Conservation (phyloP, 2,329 filamentous ascomycete genomes). For the Trichoderma gracile region DNA sequence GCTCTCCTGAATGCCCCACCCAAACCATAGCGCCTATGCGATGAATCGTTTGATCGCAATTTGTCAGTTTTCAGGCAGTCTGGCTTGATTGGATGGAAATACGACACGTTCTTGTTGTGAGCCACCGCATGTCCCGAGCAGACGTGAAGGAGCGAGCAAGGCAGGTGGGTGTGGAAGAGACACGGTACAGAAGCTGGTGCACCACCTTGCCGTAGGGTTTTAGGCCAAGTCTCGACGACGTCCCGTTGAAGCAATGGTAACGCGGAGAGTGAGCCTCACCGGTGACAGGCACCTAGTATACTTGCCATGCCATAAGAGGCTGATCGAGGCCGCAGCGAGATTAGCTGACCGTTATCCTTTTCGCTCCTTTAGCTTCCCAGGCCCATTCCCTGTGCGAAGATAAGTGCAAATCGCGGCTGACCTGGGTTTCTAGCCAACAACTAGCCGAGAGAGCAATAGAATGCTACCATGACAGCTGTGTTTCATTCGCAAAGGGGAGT, state of each 20-base stretch:
- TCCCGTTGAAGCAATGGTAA: background rate
- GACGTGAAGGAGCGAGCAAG: background rate
- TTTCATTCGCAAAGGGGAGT: slow-evolving; percentile 7
- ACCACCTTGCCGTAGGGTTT: background rate
- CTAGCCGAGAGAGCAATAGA: background rate
- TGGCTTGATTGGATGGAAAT: slow-evolving; percentile 23
- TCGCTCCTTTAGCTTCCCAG: background rate
- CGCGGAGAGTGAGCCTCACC: background rate
- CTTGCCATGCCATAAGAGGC: background rate
- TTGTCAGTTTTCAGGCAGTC: slow-evolving; percentile 17
- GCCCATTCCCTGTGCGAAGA: slow-evolving; percentile 1
- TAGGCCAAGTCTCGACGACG: background rate
- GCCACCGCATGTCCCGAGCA: background rate
- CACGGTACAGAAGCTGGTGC: background rate
- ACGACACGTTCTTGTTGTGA: slow-evolving; percentile 18
- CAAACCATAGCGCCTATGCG: slow-evolving; percentile 17
- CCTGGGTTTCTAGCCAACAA: background rate
- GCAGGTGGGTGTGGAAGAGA: background rate
- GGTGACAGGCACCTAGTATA: background rate
- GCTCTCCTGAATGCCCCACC: slow-evolving; percentile 23
- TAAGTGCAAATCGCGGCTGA: slow-evolving; percentile 14
- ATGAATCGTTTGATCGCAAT: slow-evolving; percentile 22
- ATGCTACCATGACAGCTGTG: slow-evolving; percentile 10
- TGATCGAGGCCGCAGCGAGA: slow-evolving; percentile 6
- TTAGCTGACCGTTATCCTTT: slow-evolving; percentile 5